A percentile compares a stretch with the other conserved stretches of the same genome.
These are phyloP conservation scores for Plectosphaerella sp. DNA, from an alignment of 2,329 filamentous ascomycete genomes.

Conservation along the genomic window DNA sequence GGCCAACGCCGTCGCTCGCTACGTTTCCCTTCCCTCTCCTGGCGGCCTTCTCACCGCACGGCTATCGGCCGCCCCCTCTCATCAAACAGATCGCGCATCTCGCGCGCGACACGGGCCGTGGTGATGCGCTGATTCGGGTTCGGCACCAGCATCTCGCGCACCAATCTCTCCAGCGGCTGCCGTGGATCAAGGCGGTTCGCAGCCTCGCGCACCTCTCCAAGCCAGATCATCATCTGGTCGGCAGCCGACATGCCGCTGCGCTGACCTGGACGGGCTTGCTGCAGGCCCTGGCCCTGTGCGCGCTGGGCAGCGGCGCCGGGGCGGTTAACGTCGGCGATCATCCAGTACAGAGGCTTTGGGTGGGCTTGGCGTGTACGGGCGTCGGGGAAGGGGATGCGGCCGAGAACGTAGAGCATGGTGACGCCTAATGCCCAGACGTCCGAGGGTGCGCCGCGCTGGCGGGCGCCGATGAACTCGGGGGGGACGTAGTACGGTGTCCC, in stretches of 20 bases:
- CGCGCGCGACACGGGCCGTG: constrained; percentile 43
- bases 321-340: constrained; percentile 52
- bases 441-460: constrained; percentile 47
- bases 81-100: constrained; percentile 29
- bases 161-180: constrained; percentile 46
- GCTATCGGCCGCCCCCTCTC: constrained; percentile 14
- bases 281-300: constrained; percentile 26
- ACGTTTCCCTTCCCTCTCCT: no score
- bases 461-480: constrained; percentile 54
- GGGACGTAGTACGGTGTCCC: constrained; percentile 60
- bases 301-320: constrained; percentile 20
- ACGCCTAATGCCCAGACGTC: constrained; percentile 58
- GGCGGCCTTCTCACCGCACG: neutral
- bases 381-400: constrained; percentile 52
- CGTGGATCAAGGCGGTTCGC: constrained; percentile 38
- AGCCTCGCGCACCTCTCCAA: constrained; percentile 46
- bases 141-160: constrained; percentile 50
- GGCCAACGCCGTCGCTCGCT: neutral
- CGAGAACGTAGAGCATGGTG: constrained; percentile 56
- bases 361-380: constrained; percentile 42
- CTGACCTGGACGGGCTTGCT: constrained; percentile 3
- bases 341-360: constrained; percentile 50
- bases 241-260: constrained; percentile 28
- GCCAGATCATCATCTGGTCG: constrained; percentile 52
- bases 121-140: constrained; percentile 48